Conservation (phyloP, 345 rosid genomes). For the Hibiscus tridactylites region DNA sequence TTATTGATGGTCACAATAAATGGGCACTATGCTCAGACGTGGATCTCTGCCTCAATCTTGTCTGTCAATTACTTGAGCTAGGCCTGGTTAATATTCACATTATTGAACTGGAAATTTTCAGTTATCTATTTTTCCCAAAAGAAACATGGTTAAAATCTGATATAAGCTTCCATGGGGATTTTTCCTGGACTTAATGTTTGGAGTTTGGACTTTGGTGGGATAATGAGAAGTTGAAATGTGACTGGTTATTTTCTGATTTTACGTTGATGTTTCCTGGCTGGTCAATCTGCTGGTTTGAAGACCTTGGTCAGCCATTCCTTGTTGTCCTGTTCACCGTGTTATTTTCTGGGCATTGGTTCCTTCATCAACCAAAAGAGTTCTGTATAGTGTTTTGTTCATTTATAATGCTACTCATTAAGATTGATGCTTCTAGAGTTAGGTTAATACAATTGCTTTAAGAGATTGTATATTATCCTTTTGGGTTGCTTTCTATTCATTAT, state of each 20-base stretch:
- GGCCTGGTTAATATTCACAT: neutral
- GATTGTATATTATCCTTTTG: neutral
- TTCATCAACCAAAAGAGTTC: neutral
- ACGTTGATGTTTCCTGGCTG: neutral
- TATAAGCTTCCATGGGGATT: neutral
- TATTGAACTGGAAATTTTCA: neutral
- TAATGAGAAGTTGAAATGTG: neutral
- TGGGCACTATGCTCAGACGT: neutral
- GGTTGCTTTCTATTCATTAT: neutral
- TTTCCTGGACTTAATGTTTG: neutral
- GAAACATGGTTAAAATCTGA: neutral
- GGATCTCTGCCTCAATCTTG: neutral
- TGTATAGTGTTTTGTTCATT: neutral
- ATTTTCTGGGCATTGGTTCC: neutral
- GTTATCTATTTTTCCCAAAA: neutral
- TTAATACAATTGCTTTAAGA: neutral
- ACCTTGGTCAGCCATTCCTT: slow-evolving; percentile 7
- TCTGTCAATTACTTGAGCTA: neutral
- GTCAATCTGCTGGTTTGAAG: neutral
- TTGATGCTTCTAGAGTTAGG: neutral
- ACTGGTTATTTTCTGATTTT: neutral
- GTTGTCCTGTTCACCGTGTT: neutral
- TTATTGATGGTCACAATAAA: neutral
- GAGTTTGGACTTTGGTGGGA: neutral
- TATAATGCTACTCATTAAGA: neutral